Evolutionary conservation across 2,329 filamentous ascomycete genomes (phyloP), one percentile per base, ranked within the genome.

Genomic region (Alternaria ventricosa): DNA sequence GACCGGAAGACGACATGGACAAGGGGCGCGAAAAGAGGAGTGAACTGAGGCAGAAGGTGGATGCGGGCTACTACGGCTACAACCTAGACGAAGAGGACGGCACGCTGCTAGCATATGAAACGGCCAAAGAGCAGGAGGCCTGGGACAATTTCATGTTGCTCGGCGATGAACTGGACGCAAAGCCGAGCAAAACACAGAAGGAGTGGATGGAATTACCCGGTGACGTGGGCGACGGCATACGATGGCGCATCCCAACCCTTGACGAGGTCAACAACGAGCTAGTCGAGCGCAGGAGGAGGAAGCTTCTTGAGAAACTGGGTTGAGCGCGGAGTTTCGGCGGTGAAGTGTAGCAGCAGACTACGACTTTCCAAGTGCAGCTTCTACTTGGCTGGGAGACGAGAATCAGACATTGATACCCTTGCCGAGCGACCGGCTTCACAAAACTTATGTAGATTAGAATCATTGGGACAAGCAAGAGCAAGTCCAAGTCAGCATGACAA

Each of bases 51-150:
- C 89, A 88, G 81, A 88, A 90, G 71, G 94, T 99, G 9, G 93
- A 99, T 81, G 96, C 96, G 12, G 91, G 90, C 30, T 99, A 99
- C 81, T 99, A 97, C 79, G 96, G 96, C 44, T 99, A 97, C 80
- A 94, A 94, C 65, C 87, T 94, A 8, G 93, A 94, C 71, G 94
- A 98, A 80, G 96, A 98, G 80, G 93, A 97, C 78, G 92, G 91
- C 0, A 88, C 86, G 49, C 78, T 98, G 75, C 79, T 97, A 67
- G 88, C 85, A 55, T 97, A 96, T 78, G 96, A 99, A 84, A 86
- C 84, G 49, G 85, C 88, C 75, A 96, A 94, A 82, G 96, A 98
- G 84, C 87, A 89, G 69, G 92, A 96, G 78, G 93, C 94, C 0
- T 85, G 88, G 64, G 90, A 93, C 73, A 85, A 88, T 65, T 82